Evolutionary conservation across 2,329 filamentous ascomycete genomes (phyloP).

Genomic region (Paracamarosporium sp.): DNA sequence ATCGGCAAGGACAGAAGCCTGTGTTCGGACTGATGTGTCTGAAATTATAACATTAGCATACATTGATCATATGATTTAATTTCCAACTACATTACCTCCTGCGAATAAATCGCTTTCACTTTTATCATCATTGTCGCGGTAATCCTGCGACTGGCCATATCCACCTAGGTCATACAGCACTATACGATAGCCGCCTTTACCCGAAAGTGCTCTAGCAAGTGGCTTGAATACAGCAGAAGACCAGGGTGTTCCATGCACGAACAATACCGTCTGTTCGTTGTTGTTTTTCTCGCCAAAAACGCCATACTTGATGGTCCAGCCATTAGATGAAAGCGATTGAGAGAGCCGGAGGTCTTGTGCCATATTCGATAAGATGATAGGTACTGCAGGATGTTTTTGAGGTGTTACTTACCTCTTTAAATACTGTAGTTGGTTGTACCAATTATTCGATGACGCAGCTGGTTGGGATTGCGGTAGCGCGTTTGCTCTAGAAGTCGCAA

Average conservation of each 20-base stretch:
- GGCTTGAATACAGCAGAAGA: conserved; percentile 5
- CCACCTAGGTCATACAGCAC: conserved; percentile 4
- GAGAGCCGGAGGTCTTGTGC: not conserved
- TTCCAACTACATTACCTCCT: not conserved
- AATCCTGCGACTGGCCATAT: conserved; percentile 1
- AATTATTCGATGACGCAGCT: not conserved
- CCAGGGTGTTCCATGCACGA: conserved; percentile 7
- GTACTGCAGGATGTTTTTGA: not conserved
- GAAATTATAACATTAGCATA: not conserved
- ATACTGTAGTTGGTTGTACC: not conserved
- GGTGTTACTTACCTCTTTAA: not conserved
- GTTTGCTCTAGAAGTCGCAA: conserved; percentile 1
- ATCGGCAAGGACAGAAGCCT: not conserved
- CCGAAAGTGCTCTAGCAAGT: not conserved
- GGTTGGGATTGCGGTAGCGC: no score
- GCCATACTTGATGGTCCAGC: conserved; percentile 5
- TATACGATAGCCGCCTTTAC: not conserved
- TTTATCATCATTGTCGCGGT: not conserved
- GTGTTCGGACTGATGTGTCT: conserved; percentile 3
- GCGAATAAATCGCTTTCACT: not conserved
- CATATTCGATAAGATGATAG: not conserved
- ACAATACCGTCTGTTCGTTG: not conserved
- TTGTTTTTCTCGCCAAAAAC: not conserved
- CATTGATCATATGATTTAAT: no score
- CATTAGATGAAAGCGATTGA: not conserved